Base-by-base conservation (phyloP, 306 rosid genomes). In the Phaseolus lunatus region DNA sequence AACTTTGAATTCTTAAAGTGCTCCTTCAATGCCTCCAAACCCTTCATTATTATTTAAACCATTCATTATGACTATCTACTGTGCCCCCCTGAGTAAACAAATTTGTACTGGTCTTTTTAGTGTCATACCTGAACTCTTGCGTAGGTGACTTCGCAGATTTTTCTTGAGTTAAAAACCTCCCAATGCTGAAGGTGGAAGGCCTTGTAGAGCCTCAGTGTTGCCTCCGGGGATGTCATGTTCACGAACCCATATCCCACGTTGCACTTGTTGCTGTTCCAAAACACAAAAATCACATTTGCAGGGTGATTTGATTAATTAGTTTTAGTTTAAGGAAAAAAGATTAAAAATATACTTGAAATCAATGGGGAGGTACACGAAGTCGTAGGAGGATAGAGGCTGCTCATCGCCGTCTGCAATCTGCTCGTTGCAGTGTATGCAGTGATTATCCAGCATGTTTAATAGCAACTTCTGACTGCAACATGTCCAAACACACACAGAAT, bases 181-280 rank as follows among this genome's bases (percentile, higher is more conserved):
- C 98, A 95, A n/a, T 76, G 95, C 63, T 92, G 97, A 53, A 71
- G 92, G 66, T 95, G 97, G 59, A 92, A 95, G 6, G 98, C 97
- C 81, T 92, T 95, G 79, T 95, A 92, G 23, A 95, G 85, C 78
- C 97, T 83, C 76, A 89, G 64, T 2, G 96, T 87, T 1, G 97
- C 98, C 66, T 89, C 88, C 0, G 97, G 97, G 2, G 93, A 79
- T 7, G 98, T 95, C 98, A 95, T 90, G 84, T 95, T 95, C 81
- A 95, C 98, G 61, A 95, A 95, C 26, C 98, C 98, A 54, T 95
- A 95, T 52, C 98, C 98, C 81, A 95, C 97, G 77, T 95, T 95
- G 86, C 98, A 95, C 62, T 90, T 92, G 97, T 95, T 95, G 81
- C 98, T 95, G 85, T 37, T 29, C 15, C 43, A 31, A 61, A 61